phyloP scores from a whole-genome alignment of 768 basidiomycete genomes.

The Austroboletus eburneus region DNA sequence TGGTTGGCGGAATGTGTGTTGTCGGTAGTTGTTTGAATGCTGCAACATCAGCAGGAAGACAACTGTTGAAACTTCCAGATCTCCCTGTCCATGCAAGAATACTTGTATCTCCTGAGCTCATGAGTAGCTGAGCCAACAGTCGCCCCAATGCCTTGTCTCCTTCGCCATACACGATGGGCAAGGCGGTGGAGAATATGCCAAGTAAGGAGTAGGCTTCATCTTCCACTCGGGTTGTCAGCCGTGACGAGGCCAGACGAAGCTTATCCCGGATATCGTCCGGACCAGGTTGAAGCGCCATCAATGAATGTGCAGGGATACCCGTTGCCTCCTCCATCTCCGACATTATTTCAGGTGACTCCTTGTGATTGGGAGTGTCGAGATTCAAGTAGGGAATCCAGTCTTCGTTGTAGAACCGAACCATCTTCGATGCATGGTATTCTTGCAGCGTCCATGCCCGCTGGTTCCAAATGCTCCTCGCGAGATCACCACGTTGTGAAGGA shows the following conservation, averaged over 20 bases:
- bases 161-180: slow-evolving; percentile 7
- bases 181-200: slow-evolving; percentile 1
- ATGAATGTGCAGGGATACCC: neutral
- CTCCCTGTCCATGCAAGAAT: slow-evolving; percentile 10
- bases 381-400: slow-evolving; percentile 9
- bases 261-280: neutral
- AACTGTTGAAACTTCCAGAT: slow-evolving; percentile 6
- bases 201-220: slow-evolving; percentile 8
- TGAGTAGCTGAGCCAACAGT: slow-evolving; percentile 6
- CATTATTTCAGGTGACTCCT: neutral
- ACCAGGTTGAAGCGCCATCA: neutral
- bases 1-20: neutral
- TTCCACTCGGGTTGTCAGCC: slow-evolving; percentile 1
- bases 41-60: neutral
- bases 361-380: neutral
- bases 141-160: slow-evolving; percentile 4
- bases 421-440: slow-evolving; percentile 12
- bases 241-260: neutral
- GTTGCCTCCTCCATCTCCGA: neutral
- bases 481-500: neutral
- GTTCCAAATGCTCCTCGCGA: slow-evolving; percentile 3
- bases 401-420: slow-evolving; percentile 9
- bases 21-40: neutral
- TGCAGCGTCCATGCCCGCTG: slow-evolving; percentile 3
- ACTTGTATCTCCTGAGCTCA: slow-evolving; percentile 4